Base-by-base conservation (phyloP, 2,329 filamentous ascomycete genomes). In the Exserohilum turcica region DNA sequence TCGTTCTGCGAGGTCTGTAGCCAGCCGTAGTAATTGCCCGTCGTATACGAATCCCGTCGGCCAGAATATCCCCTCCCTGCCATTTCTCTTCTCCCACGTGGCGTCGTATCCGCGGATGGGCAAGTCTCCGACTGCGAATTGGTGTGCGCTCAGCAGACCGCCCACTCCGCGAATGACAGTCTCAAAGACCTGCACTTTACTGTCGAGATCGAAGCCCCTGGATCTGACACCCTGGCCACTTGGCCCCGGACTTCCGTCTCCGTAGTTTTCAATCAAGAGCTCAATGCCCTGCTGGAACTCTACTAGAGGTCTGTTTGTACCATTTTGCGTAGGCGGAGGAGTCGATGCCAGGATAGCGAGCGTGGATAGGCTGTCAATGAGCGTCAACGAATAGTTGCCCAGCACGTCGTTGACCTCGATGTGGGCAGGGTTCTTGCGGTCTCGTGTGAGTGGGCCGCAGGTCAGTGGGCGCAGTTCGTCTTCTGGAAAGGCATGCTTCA, bases 131-230 rank as follows among this genome's bases (percentile, higher is more conserved):
- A 92, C 82, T 10, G 94, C 93, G 73, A 99, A 99, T 36, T 97
- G 78, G 77, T 99, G 94, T 2, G 93, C 92, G 68, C 92, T 97
- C 60, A 99, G 77, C 51, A 99, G 79, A 0, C 94, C 94, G 12
- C 94, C 94, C 39, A 96, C 84, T 13, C 93, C 94, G 53, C 94
- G 84, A 64, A 99, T 99, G 31, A 96, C 93, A 0, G 93, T 97
- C 78, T 99, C 94, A 69, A 99, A 99, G 33, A 99, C 91, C 77
- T 99, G 93, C 2, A 99, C 94, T 76, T 97, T 99, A 78, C 92
- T 96, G 75, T 99, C 93, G 35, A 96, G 80, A 74, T 99, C 91
- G 67, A 99, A 99, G 0, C 92, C 94, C 48, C 86, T 84, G 3
- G 87, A 86, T 59, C 91, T 82, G 52, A 83, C 79, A 3, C 93